Conservation (phyloP, 306 rosid genomes). For the Cyclanthera cordifolia region DNA sequence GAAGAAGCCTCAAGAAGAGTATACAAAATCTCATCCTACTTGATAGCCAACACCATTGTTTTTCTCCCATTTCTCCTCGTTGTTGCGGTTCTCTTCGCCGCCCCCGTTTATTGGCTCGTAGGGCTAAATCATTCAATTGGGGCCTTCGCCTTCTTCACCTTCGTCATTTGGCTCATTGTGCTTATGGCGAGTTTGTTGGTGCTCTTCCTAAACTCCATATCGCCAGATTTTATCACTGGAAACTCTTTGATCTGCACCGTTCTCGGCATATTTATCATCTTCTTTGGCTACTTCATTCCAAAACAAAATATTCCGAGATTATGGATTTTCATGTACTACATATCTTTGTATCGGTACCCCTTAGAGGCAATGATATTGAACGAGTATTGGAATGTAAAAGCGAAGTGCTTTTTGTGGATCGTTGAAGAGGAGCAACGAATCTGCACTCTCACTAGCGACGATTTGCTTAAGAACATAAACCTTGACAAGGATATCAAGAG, state of each 20-base stretch:
- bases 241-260: slow-evolving; percentile 75
- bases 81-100: slow-evolving; percentile 53
- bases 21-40: slow-evolving; percentile 59
- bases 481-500: slow-evolving; percentile 59
- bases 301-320: slow-evolving; percentile 69
- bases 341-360: slow-evolving; percentile 78
- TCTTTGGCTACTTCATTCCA: slow-evolving; percentile 93
- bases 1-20: slow-evolving; percentile 84
- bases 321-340: slow-evolving; percentile 92
- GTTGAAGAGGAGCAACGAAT: not conserved
- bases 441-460: slow-evolving; percentile 44
- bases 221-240: slow-evolving; percentile 88
- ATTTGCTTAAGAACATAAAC: slow-evolving; percentile 71
- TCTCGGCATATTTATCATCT: slow-evolving; percentile 73
- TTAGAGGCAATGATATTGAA: slow-evolving; percentile 65
- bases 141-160: slow-evolving; percentile 58
- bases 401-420: slow-evolving; percentile 32
- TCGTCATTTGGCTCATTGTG: slow-evolving; percentile 80
- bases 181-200: slow-evolving; percentile 86
- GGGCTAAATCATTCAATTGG: slow-evolving; percentile 64
- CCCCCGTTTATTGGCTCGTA: slow-evolving; percentile 73
- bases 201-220: slow-evolving; percentile 63
- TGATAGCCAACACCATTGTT: slow-evolving; percentile 74
- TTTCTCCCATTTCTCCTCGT: slow-evolving; percentile 68
- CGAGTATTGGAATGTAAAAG: slow-evolving; percentile 56